Evolutionary conservation across 2,329 filamentous ascomycete genomes (phyloP).

Genomic region (Penicillium sp.): DNA sequence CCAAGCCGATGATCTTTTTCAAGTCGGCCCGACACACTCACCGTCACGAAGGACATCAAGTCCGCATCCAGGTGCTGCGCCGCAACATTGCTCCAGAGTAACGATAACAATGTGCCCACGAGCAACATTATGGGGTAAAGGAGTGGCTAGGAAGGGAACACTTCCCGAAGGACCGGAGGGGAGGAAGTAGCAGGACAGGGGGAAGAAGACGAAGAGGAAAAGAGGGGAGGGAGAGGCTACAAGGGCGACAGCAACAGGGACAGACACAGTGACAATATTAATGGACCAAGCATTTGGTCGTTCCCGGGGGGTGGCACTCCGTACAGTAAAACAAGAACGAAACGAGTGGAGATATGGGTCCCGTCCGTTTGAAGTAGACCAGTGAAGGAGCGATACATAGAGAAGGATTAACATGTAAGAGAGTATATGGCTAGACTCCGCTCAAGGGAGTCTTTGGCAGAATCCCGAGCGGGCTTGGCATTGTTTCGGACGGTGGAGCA

Average conservation of each 20-base stretch:
- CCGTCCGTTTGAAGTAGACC: too few relatives aligned
- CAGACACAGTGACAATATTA: too few relatives aligned
- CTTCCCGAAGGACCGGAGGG: constrained; percentile 15
- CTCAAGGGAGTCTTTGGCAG: constrained; percentile 7
- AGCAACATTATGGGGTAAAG: constrained; percentile 29
- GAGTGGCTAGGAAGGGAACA: constrained; percentile 29
- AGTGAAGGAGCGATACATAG: too few relatives aligned
- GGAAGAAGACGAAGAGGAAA: constrained; percentile 10
- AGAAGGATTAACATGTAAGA: too few relatives aligned
- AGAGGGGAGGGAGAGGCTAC: constrained; percentile 5
- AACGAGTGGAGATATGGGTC: too few relatives aligned
- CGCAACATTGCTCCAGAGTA: constrained; percentile 21
- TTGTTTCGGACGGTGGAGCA: too few relatives aligned
- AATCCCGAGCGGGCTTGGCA: constrained; percentile 12
- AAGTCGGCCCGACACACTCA: constrained; percentile 7
- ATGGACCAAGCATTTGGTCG: too few relatives aligned
- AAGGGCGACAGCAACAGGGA: constrained; percentile 5
- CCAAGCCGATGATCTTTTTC: too few relatives aligned
- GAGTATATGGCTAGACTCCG: too few relatives aligned
- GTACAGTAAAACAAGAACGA: too few relatives aligned
- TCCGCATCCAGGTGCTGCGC: constrained; percentile 30
- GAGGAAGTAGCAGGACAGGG: constrained; percentile 6
- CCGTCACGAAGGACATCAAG: constrained; percentile 37
- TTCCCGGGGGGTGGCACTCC: too few relatives aligned
- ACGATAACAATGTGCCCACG: constrained; percentile 22